phyloP scores from a whole-genome alignment of 2,329 filamentous ascomycete genomes.

The Penicillium hesseltinei region DNA sequence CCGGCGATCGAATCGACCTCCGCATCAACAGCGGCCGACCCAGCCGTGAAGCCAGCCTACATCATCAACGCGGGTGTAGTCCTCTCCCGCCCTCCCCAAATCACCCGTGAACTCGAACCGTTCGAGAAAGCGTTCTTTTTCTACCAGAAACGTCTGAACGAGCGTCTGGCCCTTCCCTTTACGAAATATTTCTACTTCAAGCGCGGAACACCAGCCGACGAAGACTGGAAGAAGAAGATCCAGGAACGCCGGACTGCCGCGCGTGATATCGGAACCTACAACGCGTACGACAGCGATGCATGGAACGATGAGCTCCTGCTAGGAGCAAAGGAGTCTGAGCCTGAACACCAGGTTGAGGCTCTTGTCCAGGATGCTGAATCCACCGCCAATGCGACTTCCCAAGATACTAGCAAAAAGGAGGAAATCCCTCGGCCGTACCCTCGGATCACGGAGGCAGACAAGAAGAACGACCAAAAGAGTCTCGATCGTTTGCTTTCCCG shows the following conservation, averaged over 20 bases:
- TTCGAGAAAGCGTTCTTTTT: conserved; percentile 95
- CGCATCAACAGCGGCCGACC: conserved; percentile 30
- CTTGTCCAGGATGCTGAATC: conserved; percentile 72
- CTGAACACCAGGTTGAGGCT: conserved; percentile 64
- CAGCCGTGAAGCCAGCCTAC: conserved; percentile 41
- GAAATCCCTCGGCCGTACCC: conserved; percentile 68
- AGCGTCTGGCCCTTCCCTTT: conserved; percentile 84
- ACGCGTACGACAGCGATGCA: conserved; percentile 66
- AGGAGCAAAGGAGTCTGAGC: conserved; percentile 65
- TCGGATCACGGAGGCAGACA: conserved; percentile 75
- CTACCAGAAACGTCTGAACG: conserved; percentile 95
- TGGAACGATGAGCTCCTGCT: conserved; percentile 93
- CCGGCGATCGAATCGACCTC: conserved; percentile 36
- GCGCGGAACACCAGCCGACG: conserved; percentile 75
- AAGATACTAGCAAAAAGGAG: conserved; percentile 54
- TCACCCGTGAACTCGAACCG: conserved; percentile 77
- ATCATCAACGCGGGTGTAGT: conserved; percentile 67
- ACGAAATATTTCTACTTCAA: conserved; percentile 94
- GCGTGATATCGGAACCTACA: conserved; percentile 82
- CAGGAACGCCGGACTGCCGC: conserved; percentile 72
- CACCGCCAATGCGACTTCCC: conserved; percentile 39
- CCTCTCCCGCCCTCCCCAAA: conserved; percentile 80
- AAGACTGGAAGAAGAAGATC: conserved; percentile 88
- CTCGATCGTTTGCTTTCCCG: conserved; percentile 75
- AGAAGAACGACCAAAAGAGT: conserved; percentile 69